These are phyloP conservation scores for Dictyostelium firmibasis DNA, from an alignment of 78 protist genomes.

Conservation along the genomic window DNA sequence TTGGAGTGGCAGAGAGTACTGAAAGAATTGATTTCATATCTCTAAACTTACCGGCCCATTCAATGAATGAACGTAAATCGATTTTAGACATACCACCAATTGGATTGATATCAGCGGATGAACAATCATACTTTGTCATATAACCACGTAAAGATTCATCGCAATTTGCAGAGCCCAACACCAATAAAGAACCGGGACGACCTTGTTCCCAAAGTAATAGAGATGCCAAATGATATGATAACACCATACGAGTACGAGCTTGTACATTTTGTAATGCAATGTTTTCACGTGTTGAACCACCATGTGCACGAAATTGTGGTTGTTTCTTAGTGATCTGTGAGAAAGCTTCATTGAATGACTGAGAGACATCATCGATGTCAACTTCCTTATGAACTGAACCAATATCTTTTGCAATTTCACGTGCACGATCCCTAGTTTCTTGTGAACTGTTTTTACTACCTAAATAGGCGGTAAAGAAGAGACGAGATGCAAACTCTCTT, in stretches of 20 bases:
- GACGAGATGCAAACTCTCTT: slow-evolving; percentile 22
- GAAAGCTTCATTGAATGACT: slow-evolving; percentile 48
- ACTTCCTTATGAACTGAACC: slow-evolving; percentile 67
- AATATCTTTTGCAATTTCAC: slow-evolving; percentile 23
- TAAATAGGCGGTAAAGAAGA: slow-evolving; percentile 85
- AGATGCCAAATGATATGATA: slow-evolving; percentile 88
- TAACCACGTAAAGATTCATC: slow-evolving; percentile 91
- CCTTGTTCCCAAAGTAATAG: slow-evolving; percentile 87
- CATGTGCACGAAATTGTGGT: slow-evolving; percentile 73
- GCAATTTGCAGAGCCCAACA: slow-evolving; percentile 91
- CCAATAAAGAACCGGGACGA: slow-evolving; percentile 81
- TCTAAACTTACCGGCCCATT: slow-evolving; percentile 43
- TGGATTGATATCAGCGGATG: slow-evolving; percentile 92
- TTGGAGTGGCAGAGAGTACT: slow-evolving; percentile 83
- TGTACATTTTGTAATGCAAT: slow-evolving; percentile 94
- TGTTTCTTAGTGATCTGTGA: background rate
- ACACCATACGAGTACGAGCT: slow-evolving; percentile 86
- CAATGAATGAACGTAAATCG: slow-evolving; percentile 74
- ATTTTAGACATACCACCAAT: slow-evolving; percentile 87
- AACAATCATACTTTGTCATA: slow-evolving; percentile 93
- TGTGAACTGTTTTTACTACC: slow-evolving; percentile 74
- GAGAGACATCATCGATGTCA: slow-evolving; percentile 68
- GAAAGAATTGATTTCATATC: background rate
- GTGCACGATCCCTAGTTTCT: slow-evolving; percentile 82
- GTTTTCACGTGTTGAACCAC: slow-evolving; percentile 78